Evolutionary conservation across 1,284 basidiomycete genomes (phyloP).

Genomic region (Waitea zeae): DNA sequence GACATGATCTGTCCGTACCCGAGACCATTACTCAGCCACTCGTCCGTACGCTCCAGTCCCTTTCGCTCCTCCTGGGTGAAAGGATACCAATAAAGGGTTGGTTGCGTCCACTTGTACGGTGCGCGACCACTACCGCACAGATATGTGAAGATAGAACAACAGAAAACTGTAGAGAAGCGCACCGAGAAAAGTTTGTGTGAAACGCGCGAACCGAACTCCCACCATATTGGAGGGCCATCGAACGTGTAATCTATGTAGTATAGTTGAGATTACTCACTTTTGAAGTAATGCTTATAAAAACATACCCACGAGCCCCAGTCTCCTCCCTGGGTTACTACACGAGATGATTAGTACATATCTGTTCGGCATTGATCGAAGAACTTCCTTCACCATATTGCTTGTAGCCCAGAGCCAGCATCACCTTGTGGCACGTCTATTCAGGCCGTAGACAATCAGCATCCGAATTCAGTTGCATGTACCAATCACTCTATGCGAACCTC

Average conservation of each 20-base stretch:
- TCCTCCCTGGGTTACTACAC: slow-evolving; percentile 33
- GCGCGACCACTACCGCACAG: no score
- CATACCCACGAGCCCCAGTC: slow-evolving; percentile 29
- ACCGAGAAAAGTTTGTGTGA: slow-evolving; percentile 26
- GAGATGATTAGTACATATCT: not conserved
- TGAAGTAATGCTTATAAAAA: slow-evolving; percentile 4
- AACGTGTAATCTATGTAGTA: slow-evolving; percentile 18
- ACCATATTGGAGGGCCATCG: slow-evolving; percentile 22
- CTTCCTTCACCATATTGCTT: slow-evolving; percentile 27
- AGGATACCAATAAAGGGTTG: no score
- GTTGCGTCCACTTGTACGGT: no score
- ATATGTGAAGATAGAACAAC: no score
- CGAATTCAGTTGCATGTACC: slow-evolving; percentile 10
- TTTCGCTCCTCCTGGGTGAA: slow-evolving; percentile 19
- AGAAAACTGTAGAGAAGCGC: slow-evolving; percentile 6
- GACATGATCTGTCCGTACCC: slow-evolving; percentile 17
- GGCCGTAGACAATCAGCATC: not conserved
- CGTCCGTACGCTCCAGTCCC: slow-evolving; percentile 15
- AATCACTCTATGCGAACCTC: slow-evolving; percentile 12
- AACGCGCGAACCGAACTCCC: slow-evolving; percentile 22
- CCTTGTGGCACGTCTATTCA: slow-evolving; percentile 24
- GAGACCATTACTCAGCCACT: no score
- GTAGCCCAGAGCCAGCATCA: slow-evolving; percentile 36
- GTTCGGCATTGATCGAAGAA: not conserved
- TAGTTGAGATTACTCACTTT: no score